Conservation (phyloP, 129 eudicot genomes). For the sunflower (Helianthus annuus) region DNA sequence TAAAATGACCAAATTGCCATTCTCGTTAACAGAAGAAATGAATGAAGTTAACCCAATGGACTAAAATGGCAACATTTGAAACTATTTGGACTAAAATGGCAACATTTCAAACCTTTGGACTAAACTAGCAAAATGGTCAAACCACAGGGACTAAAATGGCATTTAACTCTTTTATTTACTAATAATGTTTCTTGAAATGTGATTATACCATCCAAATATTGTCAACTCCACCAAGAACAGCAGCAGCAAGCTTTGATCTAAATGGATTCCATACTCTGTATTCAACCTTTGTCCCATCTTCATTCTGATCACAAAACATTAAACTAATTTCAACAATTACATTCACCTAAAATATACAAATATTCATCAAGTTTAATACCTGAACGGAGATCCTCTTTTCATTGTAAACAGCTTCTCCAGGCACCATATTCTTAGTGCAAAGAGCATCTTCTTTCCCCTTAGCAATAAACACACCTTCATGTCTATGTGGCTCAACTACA, state of each 20-base stretch:
- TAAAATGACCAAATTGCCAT: no score
- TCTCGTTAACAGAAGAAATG: no score
- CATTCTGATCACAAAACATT: slow-evolving; percentile 43
- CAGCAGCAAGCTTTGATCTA: slow-evolving; percentile 89
- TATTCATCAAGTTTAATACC: slow-evolving; percentile 31
- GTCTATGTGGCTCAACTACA: slow-evolving; percentile 83
- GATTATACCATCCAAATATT: slow-evolving; percentile 86
- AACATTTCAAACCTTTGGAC: no score
- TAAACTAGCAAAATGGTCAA: no score
- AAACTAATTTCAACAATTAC: not conserved
- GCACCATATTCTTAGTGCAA: slow-evolving; percentile 84
- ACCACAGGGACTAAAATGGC: no score
- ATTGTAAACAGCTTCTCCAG: slow-evolving; percentile 89
- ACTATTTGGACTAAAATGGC: no score
- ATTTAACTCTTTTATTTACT: not conserved
- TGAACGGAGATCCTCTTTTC: slow-evolving; percentile 86
- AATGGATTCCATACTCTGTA: slow-evolving; percentile 99
- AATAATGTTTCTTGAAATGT: not conserved
- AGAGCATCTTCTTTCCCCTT: slow-evolving; percentile 91
- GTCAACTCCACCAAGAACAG: slow-evolving; percentile 91
- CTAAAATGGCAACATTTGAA: no score
- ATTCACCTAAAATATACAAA: not conserved
- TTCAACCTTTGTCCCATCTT: slow-evolving; percentile 84
- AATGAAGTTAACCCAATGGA: no score
- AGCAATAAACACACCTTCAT: slow-evolving; percentile 82